These are phyloP conservation scores for Gnomoniopsis sp. DNA, from an alignment of 2,329 filamentous ascomycete species.

Conservation along the genomic window DNA sequence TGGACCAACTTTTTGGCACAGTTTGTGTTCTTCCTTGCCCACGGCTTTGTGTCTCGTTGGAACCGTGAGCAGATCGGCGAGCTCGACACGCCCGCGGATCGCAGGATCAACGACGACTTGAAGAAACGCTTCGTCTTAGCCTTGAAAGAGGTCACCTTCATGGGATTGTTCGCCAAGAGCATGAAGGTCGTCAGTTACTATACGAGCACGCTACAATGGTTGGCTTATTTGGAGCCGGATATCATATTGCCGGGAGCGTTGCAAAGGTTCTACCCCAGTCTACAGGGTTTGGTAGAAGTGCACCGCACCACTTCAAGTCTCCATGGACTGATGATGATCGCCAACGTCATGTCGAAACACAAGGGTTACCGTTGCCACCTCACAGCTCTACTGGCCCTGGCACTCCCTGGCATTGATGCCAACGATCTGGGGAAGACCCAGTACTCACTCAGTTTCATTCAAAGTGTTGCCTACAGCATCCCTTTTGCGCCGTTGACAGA, in stretches of 20 bases:
- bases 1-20: conserved; percentile 92
- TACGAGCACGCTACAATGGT: conserved; percentile 80
- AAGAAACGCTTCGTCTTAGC: conserved; percentile 87
- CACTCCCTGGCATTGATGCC: conserved; percentile 92
- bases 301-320: conserved; percentile 94
- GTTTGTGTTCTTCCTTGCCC: conserved; percentile 85
- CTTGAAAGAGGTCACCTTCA: conserved; percentile 89
- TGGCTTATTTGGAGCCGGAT: conserved; percentile 87
- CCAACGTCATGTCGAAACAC: conserved; percentile 83
- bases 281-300: conserved; percentile 95
- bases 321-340: conserved; percentile 85
- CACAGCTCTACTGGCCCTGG: conserved; percentile 87
- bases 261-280: conserved; percentile 93
- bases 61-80: conserved; percentile 93
- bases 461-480: conserved; percentile 93
- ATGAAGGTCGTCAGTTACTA: conserved; percentile 88
- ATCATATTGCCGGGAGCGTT: conserved; percentile 89
- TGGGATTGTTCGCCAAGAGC: conserved; percentile 97
- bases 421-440: conserved; percentile 97
- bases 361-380: conserved; percentile 98
- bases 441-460: conserved; percentile 91
- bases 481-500: conserved; percentile 81
- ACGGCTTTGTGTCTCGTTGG: conserved; percentile 97
- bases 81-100: conserved; percentile 77
- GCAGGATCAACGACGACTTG: conserved; percentile 74